Base-by-base conservation (phyloP, 2,329 filamentous ascomycete genomes). In the Elsinoe necatrix region DNA sequence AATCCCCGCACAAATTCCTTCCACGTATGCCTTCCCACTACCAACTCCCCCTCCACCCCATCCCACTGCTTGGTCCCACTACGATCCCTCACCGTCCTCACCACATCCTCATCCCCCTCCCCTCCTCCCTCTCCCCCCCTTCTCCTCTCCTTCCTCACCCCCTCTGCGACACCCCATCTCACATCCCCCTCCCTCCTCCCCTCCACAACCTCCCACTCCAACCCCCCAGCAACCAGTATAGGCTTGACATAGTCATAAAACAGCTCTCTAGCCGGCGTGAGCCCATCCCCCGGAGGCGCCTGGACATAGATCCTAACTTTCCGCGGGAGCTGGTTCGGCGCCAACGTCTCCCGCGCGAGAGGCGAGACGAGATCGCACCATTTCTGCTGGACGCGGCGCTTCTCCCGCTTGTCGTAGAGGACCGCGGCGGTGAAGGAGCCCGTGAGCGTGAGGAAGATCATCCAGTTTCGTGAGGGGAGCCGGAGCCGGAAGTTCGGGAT, bases 221-320 rank as follows among this genome's bases (percentile, higher is more conserved):
- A 74, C 0, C 91, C 91, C 1, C 89, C 92, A 1, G 89, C 86
- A 3, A 93, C 87, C 37, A 98, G 75, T 23, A 98, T 81, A 1
- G 93, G 93, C 76, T 97, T 97, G 42, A 96, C 82, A 68, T 96
- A 98, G 69, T 95, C 89, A 66, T 90, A 85, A 72, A 95, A 98
- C 72, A 97, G 91, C 63, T 97, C 90, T 65, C 95, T 86, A n/a
- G 91, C 88, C 41, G 82, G 73, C 57, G 90, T 81, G 55, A 97
- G 74, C 4, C 89, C 86, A 71, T 97, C 92, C 11, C 86, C 89
- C 0, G 93, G 93, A 4, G 93, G 91, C 3, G 87, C 85, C 60
- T 88, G 83, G 55, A 98, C 77, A 70, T 89, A 93, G 57, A 98
- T 80, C 35, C 90, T 93, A 61, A 98, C 76, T 67, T 86, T 89